Percentiles rank a stretch among this genome's conserved stretches.
These are phyloP conservation scores for Tilletia caries DNA, from an alignment of 1,284 basidiomycete genomes.

Conservation along the genomic window DNA sequence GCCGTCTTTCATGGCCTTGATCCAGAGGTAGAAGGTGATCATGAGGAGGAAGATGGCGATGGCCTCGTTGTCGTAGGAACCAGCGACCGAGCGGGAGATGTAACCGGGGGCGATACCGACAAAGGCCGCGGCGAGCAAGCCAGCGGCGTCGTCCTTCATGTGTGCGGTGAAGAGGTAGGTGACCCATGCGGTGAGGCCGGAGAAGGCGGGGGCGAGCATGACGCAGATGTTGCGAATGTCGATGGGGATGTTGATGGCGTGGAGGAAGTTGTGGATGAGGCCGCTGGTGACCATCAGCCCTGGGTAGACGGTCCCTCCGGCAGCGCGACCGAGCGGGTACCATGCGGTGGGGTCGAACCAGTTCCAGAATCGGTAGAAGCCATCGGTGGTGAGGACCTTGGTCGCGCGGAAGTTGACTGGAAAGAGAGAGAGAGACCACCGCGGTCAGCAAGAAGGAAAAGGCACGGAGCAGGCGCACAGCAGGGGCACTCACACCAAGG, in stretches of 20 bases:
- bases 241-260: conserved; percentile 84
- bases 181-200: conserved; percentile 93
- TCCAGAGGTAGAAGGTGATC: conserved; percentile 98
- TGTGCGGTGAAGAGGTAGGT: conserved; percentile 64
- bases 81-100: conserved; percentile 97
- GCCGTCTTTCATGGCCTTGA: conserved; percentile 90
- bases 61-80: conserved; percentile 99
- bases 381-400: conserved; percentile 80
- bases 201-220: conserved; percentile 84
- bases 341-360: conserved; percentile 97
- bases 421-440: background rate
- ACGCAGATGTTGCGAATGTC: conserved; percentile 98
- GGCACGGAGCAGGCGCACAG: background rate
- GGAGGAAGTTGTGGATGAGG: conserved; percentile 87
- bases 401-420: conserved; percentile 32
- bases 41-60: conserved; percentile 99
- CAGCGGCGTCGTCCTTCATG: conserved; percentile 67
- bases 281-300: conserved; percentile 94
- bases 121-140: conserved; percentile 89
- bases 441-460: conserved; percentile 14
- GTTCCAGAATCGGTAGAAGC: conserved; percentile 61
- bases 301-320: conserved; percentile 96
- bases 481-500: conserved; percentile 74
- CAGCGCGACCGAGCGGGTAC: conserved; percentile 97
- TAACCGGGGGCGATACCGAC: conserved; percentile 96